A percentile compares a stretch with the other conserved stretches of the same genome.
Evolutionary conservation across 139 green algal species (phyloP).

Genomic region (Yamagishiella unicocca): DNA sequence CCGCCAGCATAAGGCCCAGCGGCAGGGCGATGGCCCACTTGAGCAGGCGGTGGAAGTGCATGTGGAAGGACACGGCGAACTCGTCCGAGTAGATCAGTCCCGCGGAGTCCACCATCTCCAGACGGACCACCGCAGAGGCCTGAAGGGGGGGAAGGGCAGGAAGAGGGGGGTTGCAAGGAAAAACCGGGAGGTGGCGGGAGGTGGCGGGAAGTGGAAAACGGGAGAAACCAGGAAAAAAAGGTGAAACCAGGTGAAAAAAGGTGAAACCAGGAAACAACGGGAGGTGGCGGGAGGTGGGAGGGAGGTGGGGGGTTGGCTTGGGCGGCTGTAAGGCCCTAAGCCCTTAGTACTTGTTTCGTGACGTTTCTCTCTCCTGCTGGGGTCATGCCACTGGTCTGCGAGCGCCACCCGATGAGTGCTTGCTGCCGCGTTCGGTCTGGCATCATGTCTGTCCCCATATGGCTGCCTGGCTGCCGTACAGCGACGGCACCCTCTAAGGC

Average conservation of each 20-base stretch:
- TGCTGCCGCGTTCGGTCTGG: too few species aligned
- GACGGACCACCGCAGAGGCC: conserved; percentile 72
- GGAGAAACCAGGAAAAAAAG: neutral
- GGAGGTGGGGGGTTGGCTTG: neutral
- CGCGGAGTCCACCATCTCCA: conserved; percentile 81
- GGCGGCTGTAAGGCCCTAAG: neutral
- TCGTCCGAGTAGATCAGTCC: conserved; percentile 81
- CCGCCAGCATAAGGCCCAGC: conserved; percentile 56
- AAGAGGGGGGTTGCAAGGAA: neutral
- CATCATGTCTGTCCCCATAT: too few species aligned
- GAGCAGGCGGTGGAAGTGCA: conserved; percentile 90
- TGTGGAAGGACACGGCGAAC: conserved; percentile 95
- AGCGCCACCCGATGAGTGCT: too few species aligned
- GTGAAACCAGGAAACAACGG: neutral
- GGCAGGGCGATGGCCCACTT: conserved; percentile 74
- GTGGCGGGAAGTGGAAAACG: neutral
- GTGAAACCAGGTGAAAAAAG: neutral
- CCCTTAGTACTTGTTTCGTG: too few species aligned
- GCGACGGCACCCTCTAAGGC: too few species aligned
- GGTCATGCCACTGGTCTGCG: too few species aligned
- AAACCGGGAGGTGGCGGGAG: neutral
- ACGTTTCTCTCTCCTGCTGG: too few species aligned
- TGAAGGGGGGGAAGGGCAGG: neutral
- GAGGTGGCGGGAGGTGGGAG: neutral
- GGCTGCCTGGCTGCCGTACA: too few species aligned